phyloP scores from a whole-genome alignment of 1,139 yeast species.

The Spathaspora sp. region DNA sequence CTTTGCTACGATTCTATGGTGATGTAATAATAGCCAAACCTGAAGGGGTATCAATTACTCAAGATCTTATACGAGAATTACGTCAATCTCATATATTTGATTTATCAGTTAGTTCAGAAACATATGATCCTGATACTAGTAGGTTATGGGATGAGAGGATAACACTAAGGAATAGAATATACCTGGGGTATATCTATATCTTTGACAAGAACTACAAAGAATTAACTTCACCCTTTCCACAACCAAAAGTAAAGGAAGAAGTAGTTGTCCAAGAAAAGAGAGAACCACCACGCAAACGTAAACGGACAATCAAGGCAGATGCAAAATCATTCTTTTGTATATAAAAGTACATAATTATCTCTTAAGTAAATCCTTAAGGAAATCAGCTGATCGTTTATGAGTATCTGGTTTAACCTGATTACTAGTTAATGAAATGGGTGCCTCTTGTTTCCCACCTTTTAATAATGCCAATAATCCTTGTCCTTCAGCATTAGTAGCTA shows the following conservation, averaged over 20 bases:
- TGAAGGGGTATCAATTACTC: background rate
- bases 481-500: constrained; percentile 13
- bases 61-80: background rate
- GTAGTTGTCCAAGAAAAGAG: background rate
- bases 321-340: constrained; percentile 18
- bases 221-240: background rate
- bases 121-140: background rate
- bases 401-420: background rate
- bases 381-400: constrained; percentile 5
- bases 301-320: constrained; percentile 13
- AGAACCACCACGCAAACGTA: background rate
- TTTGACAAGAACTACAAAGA: constrained; percentile 4
- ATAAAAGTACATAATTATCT: constrained; percentile 7
- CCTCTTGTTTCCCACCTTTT: constrained; percentile 14
- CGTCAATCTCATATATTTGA: background rate
- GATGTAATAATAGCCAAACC: background rate
- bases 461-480: constrained; percentile 19
- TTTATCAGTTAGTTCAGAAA: background rate
- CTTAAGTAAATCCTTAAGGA: constrained; percentile 6
- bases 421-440: background rate
- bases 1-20: constrained; percentile 7
- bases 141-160: constrained; percentile 2
- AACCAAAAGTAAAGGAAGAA: constrained; percentile 1
- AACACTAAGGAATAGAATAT: background rate
- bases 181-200: constrained; percentile 4